Evolutionary conservation across 352 stramenopile genomes (phyloP), one percentile per base, ranked within the genome.

Genomic region (Globisporangium rhizosaccharum): DNA sequence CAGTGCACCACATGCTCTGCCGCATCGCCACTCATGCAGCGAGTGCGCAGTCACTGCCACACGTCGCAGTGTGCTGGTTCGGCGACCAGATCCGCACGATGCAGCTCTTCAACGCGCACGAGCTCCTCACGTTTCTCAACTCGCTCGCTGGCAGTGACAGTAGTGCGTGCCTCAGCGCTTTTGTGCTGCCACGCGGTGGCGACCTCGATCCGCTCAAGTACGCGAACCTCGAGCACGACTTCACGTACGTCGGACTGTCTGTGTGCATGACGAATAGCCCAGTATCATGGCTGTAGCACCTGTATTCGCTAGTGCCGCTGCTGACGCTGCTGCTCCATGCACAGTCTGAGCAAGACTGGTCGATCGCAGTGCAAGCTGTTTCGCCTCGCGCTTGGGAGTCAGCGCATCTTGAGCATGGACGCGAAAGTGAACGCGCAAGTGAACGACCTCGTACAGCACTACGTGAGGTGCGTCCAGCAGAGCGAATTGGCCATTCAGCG

Each of bases 221-320:
- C 50, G 80, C 79, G 20, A 93, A 89, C 45, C 67, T 90, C 26
- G 82, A 93, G 64, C 73, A 90, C 44, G 78, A 92, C n/a, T 88
- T 77, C 65, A 74, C 60, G 82, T 93, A 73, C 60, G 70, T 70
- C 42, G 33, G 14, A 46, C 45, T 42, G 37, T 57, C 10, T 23
- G 50, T 49, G 57, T 14, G 17, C 4, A 10, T 53, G 9, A 14
- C 33, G 33, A 39, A 12, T 12, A 12, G 33, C 33, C 10, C 33
- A 10, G 33, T 39, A 12, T 2, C 33, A 12, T 3, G 33, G 33
- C 33, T 10, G 10, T 39, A 10, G 33, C 33, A 12, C 33, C 30
- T 36, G 10, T 12, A 39, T 10, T 36, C 30, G 9, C 30, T 36
- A 20, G 23, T 8, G 33, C 33, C 14, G 10, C 7, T 12, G 8